phyloP scores from a whole-genome alignment of 169 alveolate genomes.

The Theileria luwenshuni region DNA sequence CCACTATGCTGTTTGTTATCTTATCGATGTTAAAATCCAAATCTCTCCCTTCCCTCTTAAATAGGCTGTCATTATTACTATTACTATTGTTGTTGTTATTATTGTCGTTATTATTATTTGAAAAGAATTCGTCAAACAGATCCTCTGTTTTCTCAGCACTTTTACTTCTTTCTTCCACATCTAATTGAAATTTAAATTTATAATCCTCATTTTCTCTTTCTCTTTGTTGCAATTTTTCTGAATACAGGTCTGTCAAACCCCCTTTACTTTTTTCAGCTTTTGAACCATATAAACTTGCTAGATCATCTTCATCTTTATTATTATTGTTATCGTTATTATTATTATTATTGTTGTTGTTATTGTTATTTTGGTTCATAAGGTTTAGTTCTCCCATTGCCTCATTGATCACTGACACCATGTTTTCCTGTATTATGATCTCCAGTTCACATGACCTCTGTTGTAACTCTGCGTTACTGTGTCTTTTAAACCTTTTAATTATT shows the following conservation, averaged over 20 bases:
- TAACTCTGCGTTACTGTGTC: constrained; percentile 70
- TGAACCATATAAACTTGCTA: neutral
- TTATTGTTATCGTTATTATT: neutral
- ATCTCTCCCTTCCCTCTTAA: neutral
- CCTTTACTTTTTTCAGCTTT: no score
- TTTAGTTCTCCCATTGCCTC: neutral
- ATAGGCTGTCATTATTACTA: neutral
- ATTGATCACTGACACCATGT: constrained; percentile 6
- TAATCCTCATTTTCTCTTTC: neutral
- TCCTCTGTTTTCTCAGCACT: neutral
- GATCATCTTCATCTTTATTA: neutral
- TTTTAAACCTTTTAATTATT: constrained; percentile 64
- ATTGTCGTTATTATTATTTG: neutral
- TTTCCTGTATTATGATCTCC: constrained; percentile 33
- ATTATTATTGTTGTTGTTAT: neutral
- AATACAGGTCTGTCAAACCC: neutral
- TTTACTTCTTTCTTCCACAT: neutral
- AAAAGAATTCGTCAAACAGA: neutral
- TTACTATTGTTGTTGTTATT: neutral
- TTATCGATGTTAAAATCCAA: neutral
- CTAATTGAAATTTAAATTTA: neutral
- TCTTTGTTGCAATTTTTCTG: neutral
- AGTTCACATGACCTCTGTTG: constrained; percentile 82
- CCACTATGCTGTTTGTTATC: constrained; percentile 14
- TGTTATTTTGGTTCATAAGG: neutral